Evolutionary conservation across 768 basidiomycete genomes (phyloP).

Genomic region (Pleurotus platypus): DNA sequence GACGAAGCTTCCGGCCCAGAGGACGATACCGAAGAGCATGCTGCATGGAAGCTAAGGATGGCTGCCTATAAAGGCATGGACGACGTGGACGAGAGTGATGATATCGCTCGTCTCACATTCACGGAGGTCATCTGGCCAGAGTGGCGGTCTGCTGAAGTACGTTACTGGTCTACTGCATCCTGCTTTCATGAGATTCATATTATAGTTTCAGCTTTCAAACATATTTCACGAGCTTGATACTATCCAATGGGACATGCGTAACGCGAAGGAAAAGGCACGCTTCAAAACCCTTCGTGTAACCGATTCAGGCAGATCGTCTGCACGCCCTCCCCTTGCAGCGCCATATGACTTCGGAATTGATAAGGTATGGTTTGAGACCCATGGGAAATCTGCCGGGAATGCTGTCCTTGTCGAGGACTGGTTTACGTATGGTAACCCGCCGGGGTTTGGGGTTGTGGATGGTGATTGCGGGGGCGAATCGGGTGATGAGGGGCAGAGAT

Average conservation of each 20-base stretch:
- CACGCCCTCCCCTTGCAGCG: not conserved
- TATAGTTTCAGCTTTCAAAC: not conserved
- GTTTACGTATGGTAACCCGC: slow-evolving; percentile 6
- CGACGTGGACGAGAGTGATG: no score
- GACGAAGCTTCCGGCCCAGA: slow-evolving; percentile 14
- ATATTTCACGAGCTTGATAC: slow-evolving; percentile 3
- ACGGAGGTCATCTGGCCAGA: slow-evolving; percentile 4
- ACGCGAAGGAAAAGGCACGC: not conserved
- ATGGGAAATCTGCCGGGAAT: not conserved
- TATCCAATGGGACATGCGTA: not conserved
- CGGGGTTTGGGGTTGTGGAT: slow-evolving; percentile 8
- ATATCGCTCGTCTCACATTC: slow-evolving; percentile 5
- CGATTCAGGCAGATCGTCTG: not conserved
- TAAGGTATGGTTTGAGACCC: slow-evolving; percentile 6
- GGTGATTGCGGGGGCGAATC: no score
- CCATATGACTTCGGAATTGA: slow-evolving; percentile 13
- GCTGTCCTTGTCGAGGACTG: slow-evolving; percentile 2
- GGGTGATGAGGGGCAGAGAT: no score
- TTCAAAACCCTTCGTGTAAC: not conserved
- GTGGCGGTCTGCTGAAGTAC: slow-evolving; percentile 7
- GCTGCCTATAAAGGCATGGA: not conserved
- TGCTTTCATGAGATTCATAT: not conserved
- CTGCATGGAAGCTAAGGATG: slow-evolving; percentile 11
- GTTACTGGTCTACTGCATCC: not conserved
- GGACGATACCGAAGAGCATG: slow-evolving; percentile 1